Evolutionary conservation across 768 basidiomycete species (phyloP), one percentile per base, ranked within the genome.

Genomic region (Russula foetens): DNA sequence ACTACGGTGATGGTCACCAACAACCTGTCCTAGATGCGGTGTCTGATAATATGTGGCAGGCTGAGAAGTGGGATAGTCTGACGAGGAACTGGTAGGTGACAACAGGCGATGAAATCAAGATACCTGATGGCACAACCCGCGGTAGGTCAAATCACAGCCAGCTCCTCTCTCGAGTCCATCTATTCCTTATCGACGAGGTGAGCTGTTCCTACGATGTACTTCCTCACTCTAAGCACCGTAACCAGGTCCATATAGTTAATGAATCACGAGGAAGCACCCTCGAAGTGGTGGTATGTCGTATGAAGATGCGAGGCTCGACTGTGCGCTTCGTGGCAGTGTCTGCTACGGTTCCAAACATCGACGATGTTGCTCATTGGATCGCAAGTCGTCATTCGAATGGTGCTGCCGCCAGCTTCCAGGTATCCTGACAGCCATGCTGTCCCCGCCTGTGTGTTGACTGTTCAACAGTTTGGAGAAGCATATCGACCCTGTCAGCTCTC

Each of bases 21-120:
- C 23, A 55, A 54, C 55, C 17, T n/a, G 26, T 6, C 29, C 26
- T 33, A 39, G 21, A 51, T 6, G 49, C n/a, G 55, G 26, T 8
- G 24, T 53, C 60, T 62, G 23, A 59, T 41, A 23, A 31, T n/a
- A 21, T 12, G 21, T 17, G 21, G 33, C 66, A 93, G 88, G 91
- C 90, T 2, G 96, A 99, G 73, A 99, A 99, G 73, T 95, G 92
- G 88, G 96, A 98, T 66, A 89, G 90, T 51, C 73, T 99, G 58
- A 98, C 95, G 7, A 79, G 96, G 46, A 88, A 84, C 67, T 95
- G 89, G 92, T 90, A 41, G 24, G 73, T 56, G n/a, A 12, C 3
- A 48, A 19, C 43, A 14, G 23, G n/a, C n/a, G 28, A 55, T 23
- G 41, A 19, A 17, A 54, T 62, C 48, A 49, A 46, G 38, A 31